Evolutionary conservation across 768 basidiomycete species (phyloP), one percentile per base, ranked within the genome.

Genomic region (Rhodotorula kratochvilovae): DNA sequence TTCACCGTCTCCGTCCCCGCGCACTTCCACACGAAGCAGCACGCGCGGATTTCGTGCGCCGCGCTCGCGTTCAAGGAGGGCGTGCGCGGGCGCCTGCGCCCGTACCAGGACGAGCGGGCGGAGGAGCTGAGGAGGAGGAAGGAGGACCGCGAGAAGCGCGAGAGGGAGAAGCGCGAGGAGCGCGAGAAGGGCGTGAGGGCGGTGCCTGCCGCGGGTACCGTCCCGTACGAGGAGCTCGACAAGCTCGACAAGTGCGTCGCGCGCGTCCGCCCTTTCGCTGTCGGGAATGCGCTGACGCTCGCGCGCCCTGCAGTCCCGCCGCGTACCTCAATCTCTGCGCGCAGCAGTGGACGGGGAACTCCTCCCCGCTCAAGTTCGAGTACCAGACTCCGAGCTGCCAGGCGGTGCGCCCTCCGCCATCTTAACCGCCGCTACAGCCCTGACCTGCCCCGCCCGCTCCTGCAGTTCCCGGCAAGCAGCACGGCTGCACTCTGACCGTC

Each of bases 251-350:
- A 53, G 68, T 69, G 46, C 17, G 61, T 53, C 23, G 5, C 13
- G 2, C 6, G 2, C 21, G 0, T 10, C 6, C 8, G 7, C 5
- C 27, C 6, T 25, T 5, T 6, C 13, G 12, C n/a, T 23, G 39
- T 35, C 23, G 12, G 25, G 8, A 16, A n/a, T n/a, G n/a, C n/a
- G n/a, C 23, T 42, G 21, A 31, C 35, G 19, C 27, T 35, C 43
- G 1, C 27, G 16, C 48, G 16, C 48, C n/a, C 23, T 29, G 15
- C 61, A 69, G 68, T 31, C 56, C 62, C 2, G 7, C 35, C 50
- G 63, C 39, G 0, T 69, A 69, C 63, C 62, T 69, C 68, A 57
- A 69, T 27, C 11, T 23, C 7, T 69, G 68, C 62, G 57, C 51
- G 3, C 61, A 63, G n/a, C 36, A 35, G 27, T 69, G 62, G 61